Evolutionary conservation across 2,329 filamentous ascomycete species (phyloP), one percentile per base, ranked within the genome.

Genomic region (Aspergillus fumigatus): DNA sequence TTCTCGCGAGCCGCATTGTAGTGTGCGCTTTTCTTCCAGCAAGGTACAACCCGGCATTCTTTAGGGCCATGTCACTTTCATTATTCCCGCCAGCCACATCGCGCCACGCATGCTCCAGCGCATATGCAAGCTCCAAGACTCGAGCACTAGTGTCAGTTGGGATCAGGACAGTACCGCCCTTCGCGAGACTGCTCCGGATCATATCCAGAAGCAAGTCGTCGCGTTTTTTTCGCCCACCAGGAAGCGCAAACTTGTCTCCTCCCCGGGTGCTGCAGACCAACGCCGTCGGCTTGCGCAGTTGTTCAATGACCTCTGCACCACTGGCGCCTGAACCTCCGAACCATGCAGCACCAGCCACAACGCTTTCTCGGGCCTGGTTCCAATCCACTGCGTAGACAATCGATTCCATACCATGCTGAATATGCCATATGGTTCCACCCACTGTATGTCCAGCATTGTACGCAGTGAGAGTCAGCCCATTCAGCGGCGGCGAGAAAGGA

Each of bases 361-460:
- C 92, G 75, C 96, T 96, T 72, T 99, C 94, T 64, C 91, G 86
- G n/a, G 89, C 91, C 75, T 97, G 92, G 66, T 97, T 97, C 94
- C 94, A 99, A 69, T 97, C 93, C 19, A 97, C 90, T 0, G 94
- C 93, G 67, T 99, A 97, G 1, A 99, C 92, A 45, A 99, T 93
- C 0, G 92, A 97, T 73, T 99, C 94, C 70, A 97, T 83, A 0
- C 92, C 92, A 77, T 97, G 92, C 68, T 97, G 93, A 62, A 99
- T 92, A 68, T 97, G 93, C 94, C 94, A 99, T 78, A 99, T 96
- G 25, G 94, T 97, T 55, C 94, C 94, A 72, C 94, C 94, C 0
- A 97, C 83, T 0, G 93, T 97, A 71, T 97, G 93, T 61, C 94
- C 94, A 7, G 94, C 92, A 75, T 95, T 96, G 77, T 97, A 97